Evolutionary conservation across 2,329 filamentous ascomycete genomes (phyloP).

Genomic region (Aspergillus ustus): DNA sequence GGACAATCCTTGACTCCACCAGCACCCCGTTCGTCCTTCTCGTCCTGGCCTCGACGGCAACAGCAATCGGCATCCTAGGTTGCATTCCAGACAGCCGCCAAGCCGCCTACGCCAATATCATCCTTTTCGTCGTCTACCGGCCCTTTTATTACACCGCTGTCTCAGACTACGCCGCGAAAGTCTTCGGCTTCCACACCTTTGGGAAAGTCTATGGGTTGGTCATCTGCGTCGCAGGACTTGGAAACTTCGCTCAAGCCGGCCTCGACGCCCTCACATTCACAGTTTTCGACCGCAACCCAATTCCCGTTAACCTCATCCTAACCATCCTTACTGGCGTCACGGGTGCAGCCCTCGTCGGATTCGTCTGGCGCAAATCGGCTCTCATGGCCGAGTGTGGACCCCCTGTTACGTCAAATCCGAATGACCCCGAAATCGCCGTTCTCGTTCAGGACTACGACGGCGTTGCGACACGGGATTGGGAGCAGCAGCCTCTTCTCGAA

Average conservation of each 20-base stretch:
- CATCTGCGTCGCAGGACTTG: slow-evolving; percentile 80
- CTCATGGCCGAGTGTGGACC: slow-evolving; percentile 20
- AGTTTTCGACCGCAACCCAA: slow-evolving; percentile 71
- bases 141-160: slow-evolving; percentile 90
- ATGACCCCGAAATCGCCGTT: slow-evolving; percentile 6
- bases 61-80: slow-evolving; percentile 75
- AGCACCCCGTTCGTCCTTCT: slow-evolving; percentile 73
- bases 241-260: slow-evolving; percentile 82
- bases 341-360: slow-evolving; percentile 69
- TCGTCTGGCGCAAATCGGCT: slow-evolving; percentile 61
- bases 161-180: slow-evolving; percentile 86
- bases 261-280: slow-evolving; percentile 79
- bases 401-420: not conserved
- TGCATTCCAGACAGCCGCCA: slow-evolving; percentile 72
- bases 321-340: slow-evolving; percentile 65
- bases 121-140: slow-evolving; percentile 80
- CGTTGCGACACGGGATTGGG: slow-evolving; percentile 23
- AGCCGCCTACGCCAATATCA: slow-evolving; percentile 73
- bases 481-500: slow-evolving; percentile 21
- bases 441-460: slow-evolving; percentile 11
- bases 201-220: slow-evolving; percentile 93
- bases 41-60: slow-evolving; percentile 72
- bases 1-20: slow-evolving; percentile 75
- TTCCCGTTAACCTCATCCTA: slow-evolving; percentile 76
- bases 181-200: slow-evolving; percentile 90